Percentiles rank a stretch among this genome's conserved stretches.
phyloP scores from a whole-genome alignment of 345 rosid species.

The Moringa oleifera region DNA sequence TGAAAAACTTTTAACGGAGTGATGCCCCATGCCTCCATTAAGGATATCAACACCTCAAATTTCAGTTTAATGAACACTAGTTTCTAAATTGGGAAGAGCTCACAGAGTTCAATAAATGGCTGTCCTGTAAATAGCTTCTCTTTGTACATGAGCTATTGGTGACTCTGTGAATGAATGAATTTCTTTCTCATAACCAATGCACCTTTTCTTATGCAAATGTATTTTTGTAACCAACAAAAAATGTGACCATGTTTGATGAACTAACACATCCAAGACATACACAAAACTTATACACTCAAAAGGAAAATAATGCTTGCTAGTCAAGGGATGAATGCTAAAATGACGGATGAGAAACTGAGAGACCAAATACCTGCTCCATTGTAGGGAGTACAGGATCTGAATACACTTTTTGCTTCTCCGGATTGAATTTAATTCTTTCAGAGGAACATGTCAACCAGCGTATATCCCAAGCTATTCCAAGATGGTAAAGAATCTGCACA shows the following conservation, averaged over 20 bases:
- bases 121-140: no score
- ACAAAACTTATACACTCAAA: not conserved
- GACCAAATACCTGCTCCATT: slow-evolving; percentile 50
- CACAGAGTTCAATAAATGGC: no score
- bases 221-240: not conserved
- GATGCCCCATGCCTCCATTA: no score
- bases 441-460: slow-evolving; percentile 58
- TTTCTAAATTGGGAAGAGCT: no score
- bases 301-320: not conserved
- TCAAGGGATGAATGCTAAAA: slow-evolving; percentile 1
- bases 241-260: no score
- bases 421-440: slow-evolving; percentile 31
- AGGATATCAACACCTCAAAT: no score
- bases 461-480: slow-evolving; percentile 77
- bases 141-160: no score
- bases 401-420: slow-evolving; percentile 34
- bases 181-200: not conserved
- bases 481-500: slow-evolving; percentile 82
- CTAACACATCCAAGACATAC: not conserved
- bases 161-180: no score
- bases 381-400: slow-evolving; percentile 61
- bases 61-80: no score
- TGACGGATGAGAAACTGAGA: slow-evolving; percentile 1
- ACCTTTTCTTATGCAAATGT: not conserved
- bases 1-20: no score